Evolutionary conservation across 2,329 filamentous ascomycete species (phyloP), one percentile per base, ranked within the genome.

Genomic region (Alternaria ventricosa): DNA sequence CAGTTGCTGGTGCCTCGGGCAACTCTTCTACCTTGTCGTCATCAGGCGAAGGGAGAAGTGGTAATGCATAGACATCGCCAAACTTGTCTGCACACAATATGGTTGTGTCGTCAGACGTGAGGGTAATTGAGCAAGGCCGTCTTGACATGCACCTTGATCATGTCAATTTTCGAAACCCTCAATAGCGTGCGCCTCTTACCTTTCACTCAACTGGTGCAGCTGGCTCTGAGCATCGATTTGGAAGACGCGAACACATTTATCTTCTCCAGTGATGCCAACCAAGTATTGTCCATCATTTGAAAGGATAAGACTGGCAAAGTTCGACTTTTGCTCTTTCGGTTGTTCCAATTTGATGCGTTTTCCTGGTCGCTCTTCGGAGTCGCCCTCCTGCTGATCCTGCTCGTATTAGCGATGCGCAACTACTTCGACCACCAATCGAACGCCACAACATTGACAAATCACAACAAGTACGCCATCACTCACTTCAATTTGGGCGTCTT

Each of bases 81-180:
- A 98, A 98, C 80, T 99, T 99, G 84, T 99, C 96, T 56, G 89
- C 95, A 65, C 88, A 89, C 61, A 98, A 81, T 66, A 99, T 92
- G 9, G 89, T 92, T 46, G 86, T 84, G 65, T 88, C 86, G 75
- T 94, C 90, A 43, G 87, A 83, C 8, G 91, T 89, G 56, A 97
- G 81, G 55, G 86, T 83, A 61, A 98, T 84, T 36, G 92, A 89
- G 76, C 90, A 95, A 12, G 94, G 93, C 36, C 94, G 89, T 83
- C 97, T 98, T 43, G 94, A 93, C 92, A 98, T 96, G 62, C 82
- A 82, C 79, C 93, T 95, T 59, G 6, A n/a, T 11, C 23, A 12
- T 15, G 61, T 78, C 41, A 74, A 56, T 45, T 18, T 12, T 3
- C 15, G 49, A 18, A 28, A 0, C 4, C 8, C 3, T 5, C 6